Percentiles rank a stretch among this genome's conserved stretches.
Conservation (phyloP, 176 grass and related monocot species). For the Avena sativa region DNA sequence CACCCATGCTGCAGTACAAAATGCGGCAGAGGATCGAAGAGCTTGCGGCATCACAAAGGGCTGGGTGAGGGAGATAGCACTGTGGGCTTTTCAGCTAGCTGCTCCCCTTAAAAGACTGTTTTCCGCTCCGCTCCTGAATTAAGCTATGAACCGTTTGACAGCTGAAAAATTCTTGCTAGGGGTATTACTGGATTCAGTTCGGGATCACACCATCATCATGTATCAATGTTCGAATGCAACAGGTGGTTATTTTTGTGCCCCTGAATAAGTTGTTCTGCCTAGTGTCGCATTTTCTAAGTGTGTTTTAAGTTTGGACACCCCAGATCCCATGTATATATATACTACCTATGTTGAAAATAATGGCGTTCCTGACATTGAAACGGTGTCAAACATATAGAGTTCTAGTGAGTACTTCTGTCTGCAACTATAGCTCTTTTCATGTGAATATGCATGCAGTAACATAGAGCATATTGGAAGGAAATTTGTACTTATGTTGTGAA, state of each 20-base stretch:
- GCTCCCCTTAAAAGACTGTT: neutral
- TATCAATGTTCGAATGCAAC: neutral
- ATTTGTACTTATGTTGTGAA: neutral
- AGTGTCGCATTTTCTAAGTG: neutral
- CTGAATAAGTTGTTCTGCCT: constrained; percentile 20
- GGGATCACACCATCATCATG: neutral
- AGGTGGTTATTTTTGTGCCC: neutral
- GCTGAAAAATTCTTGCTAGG: constrained; percentile 4
- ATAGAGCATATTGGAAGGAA: neutral
- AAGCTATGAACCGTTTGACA: constrained; percentile 16
- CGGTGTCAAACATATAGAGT: too few species aligned
- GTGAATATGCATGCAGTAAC: neutral
- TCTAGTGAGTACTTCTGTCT: too few species aligned
- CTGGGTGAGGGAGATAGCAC: constrained; percentile 15
- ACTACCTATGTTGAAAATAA: neutral
- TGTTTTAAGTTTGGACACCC: neutral
- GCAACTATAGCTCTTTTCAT: neutral
- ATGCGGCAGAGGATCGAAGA: constrained; percentile 79
- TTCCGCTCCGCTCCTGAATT: neutral
- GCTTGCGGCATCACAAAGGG: constrained; percentile 41
- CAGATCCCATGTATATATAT: neutral
- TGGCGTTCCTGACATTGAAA: neutral
- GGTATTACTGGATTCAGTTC: constrained; percentile 7
- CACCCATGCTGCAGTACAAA: constrained; percentile 96
- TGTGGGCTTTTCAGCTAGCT: neutral